Base-by-base conservation (phyloP, 1,139 yeast genomes). In the Lodderomyces pseudojiufengensis region DNA sequence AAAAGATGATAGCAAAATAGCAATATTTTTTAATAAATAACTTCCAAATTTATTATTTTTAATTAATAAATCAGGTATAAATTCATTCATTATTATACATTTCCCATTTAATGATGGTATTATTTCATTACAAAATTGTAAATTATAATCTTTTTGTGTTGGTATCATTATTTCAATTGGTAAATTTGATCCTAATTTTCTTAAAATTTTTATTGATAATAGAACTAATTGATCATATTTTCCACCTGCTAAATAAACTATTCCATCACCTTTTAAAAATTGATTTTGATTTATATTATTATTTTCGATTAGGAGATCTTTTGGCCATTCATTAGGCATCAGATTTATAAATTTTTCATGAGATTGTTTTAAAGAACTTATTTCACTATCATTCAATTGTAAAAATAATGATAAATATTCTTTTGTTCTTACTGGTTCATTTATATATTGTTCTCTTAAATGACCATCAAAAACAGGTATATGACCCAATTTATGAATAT, bases 181-280 rank as follows among this genome's bases (percentile, higher is more conserved):
- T 36, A 78, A 52, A 26, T 63, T 62, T 2, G 81, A 71, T 3
- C 82, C 82, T 5, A 66, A 50, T 34, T 67, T 63, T 50, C 86
- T 63, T 37, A 78, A 55, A 27, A 76, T 64, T 50, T 73, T 70
- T 32, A 80, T 68, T n/a, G 80, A 72, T 6, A 75, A 54, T 18
- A 76, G 54, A 5, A 78, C 73, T 35, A 78, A 63, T 54, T 80
- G 77, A 44, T 78, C 66, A 52, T 70, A 78, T 41, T 65, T 64
- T 24, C 76, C 83, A 42, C 84, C 85, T 24, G 83, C 85, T 36
- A 80, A 70, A 47, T 76, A 74, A 4, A 78, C 81, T 31, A 77
- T 75, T 27, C 86, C 84, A 41, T 68, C 65, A 10, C 79, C 81
- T 36, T 58, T 47, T 66, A 63, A 58, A 42, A 58, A 61, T 14